Evolutionary conservation across 768 basidiomycete genomes (phyloP).

Genomic region (Leccinum rimulosum): DNA sequence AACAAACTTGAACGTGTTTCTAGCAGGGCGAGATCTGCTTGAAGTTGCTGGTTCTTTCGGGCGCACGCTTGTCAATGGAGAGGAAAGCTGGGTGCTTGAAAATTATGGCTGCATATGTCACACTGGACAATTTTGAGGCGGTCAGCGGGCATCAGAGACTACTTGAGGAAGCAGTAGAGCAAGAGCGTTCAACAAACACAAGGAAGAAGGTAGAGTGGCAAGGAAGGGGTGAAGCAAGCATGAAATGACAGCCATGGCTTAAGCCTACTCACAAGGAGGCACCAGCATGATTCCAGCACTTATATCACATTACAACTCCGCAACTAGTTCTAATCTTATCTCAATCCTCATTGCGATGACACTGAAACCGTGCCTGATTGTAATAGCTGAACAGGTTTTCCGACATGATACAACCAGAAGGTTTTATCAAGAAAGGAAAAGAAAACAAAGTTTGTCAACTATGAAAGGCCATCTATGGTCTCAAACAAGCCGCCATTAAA

Average conservation of each 20-base stretch:
- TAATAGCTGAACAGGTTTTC: background rate
- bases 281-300: background rate
- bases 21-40: background rate
- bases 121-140: background rate
- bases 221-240: background rate
- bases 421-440: too few relatives aligned
- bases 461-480: too few relatives aligned
- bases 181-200: background rate
- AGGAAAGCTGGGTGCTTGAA: background rate
- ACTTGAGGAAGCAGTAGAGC: background rate
- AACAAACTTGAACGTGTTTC: background rate
- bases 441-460: too few relatives aligned
- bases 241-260: background rate
- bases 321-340: background rate
- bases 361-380: background rate
- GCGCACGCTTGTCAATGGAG: background rate
- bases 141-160: background rate
- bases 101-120: background rate
- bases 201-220: background rate
- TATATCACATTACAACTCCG: background rate
- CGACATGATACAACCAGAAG: background rate
- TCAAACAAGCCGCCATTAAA: too few relatives aligned
- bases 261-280: too few relatives aligned
- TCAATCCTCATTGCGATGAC: background rate
- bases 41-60: background rate